phyloP scores from a whole-genome alignment of 176 grass and related monocot genomes.

The bread wheat (Triticum aestivum) region IWGSC_CS_RefSeq_v2.1 NC_057807.1:294949908-294950407 shows the following conservation, averaged over 20 bases:
- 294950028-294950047: neutral
- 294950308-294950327: neutral
- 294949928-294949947: neutral
- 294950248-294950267: too few relatives aligned
- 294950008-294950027: neutral
- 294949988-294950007: neutral
- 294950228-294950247: too few relatives aligned
- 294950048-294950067: neutral
- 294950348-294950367: neutral
- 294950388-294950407: neutral
- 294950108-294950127: too few relatives aligned
- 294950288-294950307: too few relatives aligned
- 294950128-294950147: too few relatives aligned
- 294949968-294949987: neutral
- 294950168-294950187: too few relatives aligned
- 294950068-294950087: neutral
- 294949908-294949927: neutral
- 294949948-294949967: neutral
- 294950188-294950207: too few relatives aligned
- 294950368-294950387: neutral
- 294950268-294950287: too few relatives aligned
- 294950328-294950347: neutral
- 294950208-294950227: too few relatives aligned
- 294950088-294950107: neutral
- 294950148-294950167: too few relatives aligned